Evolutionary conservation across 2,329 filamentous ascomycete genomes (phyloP), one percentile per base, ranked within the genome.

Genomic region (Erysiphe pisi): DNA sequence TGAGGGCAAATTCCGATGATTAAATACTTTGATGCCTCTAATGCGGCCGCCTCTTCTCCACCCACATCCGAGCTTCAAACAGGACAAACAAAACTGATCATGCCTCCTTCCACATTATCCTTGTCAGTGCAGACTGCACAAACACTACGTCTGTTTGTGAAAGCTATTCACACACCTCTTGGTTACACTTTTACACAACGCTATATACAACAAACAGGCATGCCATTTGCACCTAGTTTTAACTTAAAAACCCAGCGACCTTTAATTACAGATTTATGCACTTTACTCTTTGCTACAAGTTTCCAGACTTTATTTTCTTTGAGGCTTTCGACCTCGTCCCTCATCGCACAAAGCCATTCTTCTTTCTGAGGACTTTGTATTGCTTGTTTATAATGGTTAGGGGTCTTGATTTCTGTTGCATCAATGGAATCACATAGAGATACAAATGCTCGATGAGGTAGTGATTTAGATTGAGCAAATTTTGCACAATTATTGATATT

Each of bases 181-280:
- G n/a, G n/a, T n/a, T n/a, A n/a, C n/a, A n/a, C 58, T 20, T 63
- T 25, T 22, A 63, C 25, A 20, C 25, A n/a, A 28, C 58, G 58
- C 11, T 20, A 28, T 22, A n/a, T 63, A 28, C 25, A 63, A 9
- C 14, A 63, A n/a, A n/a, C n/a, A 52, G 47, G 47, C 20, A 52
- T 52, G 20, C 47, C 47, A 52, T 52, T 20, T 52, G 47, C 47
- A 52, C 47, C 47, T 11, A 52, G 47, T 52, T 52, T 52, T 20
- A 52, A 52, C 43, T 75, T 75, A 52, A 75, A 75, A 1, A 75
- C 71, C 45, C 71, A 75, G 0, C 71, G 0, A 20, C 45, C 71
- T 71, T 71, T 71, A 3, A 71, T 43, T 12, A 71, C 47, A 0
- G 28, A 7, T 47, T 71, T 40, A 22, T 40, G 1, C 1, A 2